These are phyloP conservation scores for Anthracocystis panici-leucophaei DNA, from an alignment of 1,284 basidiomycete genomes.

Conservation along the genomic window DNA sequence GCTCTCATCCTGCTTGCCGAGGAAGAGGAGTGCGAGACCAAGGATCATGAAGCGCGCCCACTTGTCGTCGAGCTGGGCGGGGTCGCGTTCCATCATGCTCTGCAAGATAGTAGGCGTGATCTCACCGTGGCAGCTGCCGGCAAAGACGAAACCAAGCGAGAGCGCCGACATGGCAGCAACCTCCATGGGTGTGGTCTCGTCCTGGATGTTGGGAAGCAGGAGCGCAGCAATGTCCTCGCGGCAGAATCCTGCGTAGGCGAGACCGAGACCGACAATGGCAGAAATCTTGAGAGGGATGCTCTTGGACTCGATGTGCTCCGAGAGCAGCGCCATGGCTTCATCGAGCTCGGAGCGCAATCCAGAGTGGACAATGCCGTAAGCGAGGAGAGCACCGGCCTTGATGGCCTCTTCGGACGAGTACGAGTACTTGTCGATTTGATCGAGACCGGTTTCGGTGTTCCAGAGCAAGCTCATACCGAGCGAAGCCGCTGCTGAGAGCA, in stretches of 20 bases:
- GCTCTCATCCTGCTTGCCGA: conserved; percentile 77
- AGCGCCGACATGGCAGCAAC: conserved; percentile 87
- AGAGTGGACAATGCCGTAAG: conserved; percentile 91
- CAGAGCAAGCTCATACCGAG: conserved; percentile 92
- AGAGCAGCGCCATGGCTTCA: conserved; percentile 88
- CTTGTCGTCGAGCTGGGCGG: conserved; percentile 73
- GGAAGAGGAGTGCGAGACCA: conserved; percentile 89
- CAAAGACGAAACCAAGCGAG: conserved; percentile 93
- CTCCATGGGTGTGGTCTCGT: conserved; percentile 79
- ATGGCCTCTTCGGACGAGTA: conserved; percentile 96
- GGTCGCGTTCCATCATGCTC: conserved; percentile 79
- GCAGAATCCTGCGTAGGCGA: conserved; percentile 93
- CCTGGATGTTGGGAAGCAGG: conserved; percentile 63
- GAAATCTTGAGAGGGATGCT: conserved; percentile 85
- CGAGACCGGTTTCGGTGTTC: conserved; percentile 95
- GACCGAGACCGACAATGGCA: conserved; percentile 80
- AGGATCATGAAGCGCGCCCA: conserved; percentile 93
- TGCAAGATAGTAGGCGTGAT: conserved; percentile 90
- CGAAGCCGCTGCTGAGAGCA: conserved; percentile 95
- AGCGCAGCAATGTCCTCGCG: conserved; percentile 80
- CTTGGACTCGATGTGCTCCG: conserved; percentile 90
- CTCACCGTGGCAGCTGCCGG: conserved; percentile 94
- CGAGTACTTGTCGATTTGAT: conserved; percentile 96
- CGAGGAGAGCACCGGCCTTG: conserved; percentile 94
- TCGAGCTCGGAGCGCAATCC: conserved; percentile 93